A percentile compares a stretch with the other conserved stretches of the same genome.
phyloP scores from a whole-genome alignment of 2,329 filamentous ascomycete genomes.

The Colletotrichum higginsianum region DNA sequence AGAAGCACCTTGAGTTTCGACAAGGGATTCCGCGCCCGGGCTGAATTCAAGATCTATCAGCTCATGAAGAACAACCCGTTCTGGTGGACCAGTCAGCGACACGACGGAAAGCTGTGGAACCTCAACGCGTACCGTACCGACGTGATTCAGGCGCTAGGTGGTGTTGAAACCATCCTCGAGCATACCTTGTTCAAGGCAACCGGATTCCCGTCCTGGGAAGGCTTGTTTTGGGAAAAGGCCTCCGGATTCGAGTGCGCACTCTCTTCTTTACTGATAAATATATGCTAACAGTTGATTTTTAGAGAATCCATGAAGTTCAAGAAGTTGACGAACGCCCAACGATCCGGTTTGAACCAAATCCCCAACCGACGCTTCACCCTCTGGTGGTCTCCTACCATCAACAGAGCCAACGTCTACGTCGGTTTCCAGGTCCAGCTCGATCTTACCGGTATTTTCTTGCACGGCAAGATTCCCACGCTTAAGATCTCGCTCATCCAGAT shows the following conservation, averaged over 20 bases:
- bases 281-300: neutral
- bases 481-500: slow-evolving; percentile 99
- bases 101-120: slow-evolving; percentile 98
- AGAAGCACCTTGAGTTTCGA: slow-evolving; percentile 97
- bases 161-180: slow-evolving; percentile 98
- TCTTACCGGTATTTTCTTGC: slow-evolving; percentile 97
- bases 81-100: slow-evolving; percentile 98
- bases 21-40: slow-evolving; percentile 95
- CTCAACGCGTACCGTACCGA: slow-evolving; percentile 96
- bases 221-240: slow-evolving; percentile 88
- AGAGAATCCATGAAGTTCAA: slow-evolving; percentile 91
- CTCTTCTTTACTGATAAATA: no score
- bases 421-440: slow-evolving; percentile 99
- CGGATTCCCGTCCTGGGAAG: slow-evolving; percentile 97
- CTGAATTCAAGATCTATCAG: slow-evolving; percentile 98
- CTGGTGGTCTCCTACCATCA: slow-evolving; percentile 97
- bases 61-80: slow-evolving; percentile 99
- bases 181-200: slow-evolving; percentile 98
- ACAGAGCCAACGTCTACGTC: slow-evolving; percentile 96
- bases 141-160: slow-evolving; percentile 94
- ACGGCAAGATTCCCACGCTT: slow-evolving; percentile 97
- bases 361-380: slow-evolving; percentile 98
- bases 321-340: slow-evolving; percentile 96
- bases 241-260: slow-evolving; percentile 1
- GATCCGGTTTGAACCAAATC: slow-evolving; percentile 97